Base-by-base conservation (phyloP, 306 rosid genomes). In the Leucaena leucocephala region DNA sequence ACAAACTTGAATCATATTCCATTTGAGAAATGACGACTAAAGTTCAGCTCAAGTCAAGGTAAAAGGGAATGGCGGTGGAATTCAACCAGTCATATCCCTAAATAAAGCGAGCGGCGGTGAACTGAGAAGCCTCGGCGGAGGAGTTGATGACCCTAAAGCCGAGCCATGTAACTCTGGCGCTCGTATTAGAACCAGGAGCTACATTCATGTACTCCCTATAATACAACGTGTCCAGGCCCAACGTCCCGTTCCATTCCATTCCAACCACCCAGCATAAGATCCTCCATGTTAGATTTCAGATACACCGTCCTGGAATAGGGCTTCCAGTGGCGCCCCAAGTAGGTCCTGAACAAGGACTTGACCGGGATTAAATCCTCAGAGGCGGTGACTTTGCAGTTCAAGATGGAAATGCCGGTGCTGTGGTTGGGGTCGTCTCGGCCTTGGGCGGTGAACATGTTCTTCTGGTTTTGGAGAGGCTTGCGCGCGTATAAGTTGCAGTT, bases 321-420 rank as follows among this genome's bases (percentile, higher is more conserved):
- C 71, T 92, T 94, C 98, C 97, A 94, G 0, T 95, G 98, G 0
- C 98, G 91, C 1, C 97, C 98, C 1, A 92, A 82, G 79, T 91
- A 94, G 3, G 74, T 86, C 71, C 69, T 76, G 82, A 94, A 92
- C 7, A 78, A 22, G 0, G 91, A 68, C 16, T 83, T 80, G 0
- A 89, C 86, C 0, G 97, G 97, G 5, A 83, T 66, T 2, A 94
- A 74, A 81, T 94, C 97, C 0, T 94, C 6, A 0, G 91, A 94
- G 2, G 98, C 97, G 0, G 93, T 68, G 40, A 94, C 65, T 46
- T 94, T 94, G 77, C 87, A 78, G 45, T 88, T 88, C 27, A 94
- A 8, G 82, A 94, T 80, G 0, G 94, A 89, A 21, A 90, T 92
- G 12, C 97, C 98, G 0, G 98, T 94, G 90, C 89, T 92, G 16